A percentile compares a stretch with the other conserved stretches of the same genome.
Conservation (phyloP, 495 filamentous ascomycete species). For the Podospora australis region DNA sequence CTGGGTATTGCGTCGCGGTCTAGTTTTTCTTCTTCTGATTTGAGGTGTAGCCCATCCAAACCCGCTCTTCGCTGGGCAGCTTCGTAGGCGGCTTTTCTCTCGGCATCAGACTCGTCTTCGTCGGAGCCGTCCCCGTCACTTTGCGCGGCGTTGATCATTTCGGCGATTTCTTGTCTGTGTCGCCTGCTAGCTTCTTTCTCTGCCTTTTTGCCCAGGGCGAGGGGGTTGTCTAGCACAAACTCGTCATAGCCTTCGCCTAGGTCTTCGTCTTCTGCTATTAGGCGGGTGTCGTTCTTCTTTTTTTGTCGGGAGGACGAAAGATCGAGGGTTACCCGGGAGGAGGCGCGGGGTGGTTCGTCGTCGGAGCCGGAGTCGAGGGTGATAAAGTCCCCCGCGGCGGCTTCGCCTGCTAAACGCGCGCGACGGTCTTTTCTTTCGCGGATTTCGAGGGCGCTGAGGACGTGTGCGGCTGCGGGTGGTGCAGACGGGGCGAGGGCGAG, state of each 20-base stretch:
- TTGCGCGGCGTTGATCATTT: constrained; percentile 79
- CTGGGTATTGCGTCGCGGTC: constrained; percentile 37
- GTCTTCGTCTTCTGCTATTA: constrained; percentile 83
- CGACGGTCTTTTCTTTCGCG: constrained; percentile 86
- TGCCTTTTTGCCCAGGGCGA: constrained; percentile 72
- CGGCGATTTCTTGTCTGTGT: constrained; percentile 70
- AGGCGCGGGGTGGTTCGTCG: constrained; percentile 13
- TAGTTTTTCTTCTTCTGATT: constrained; percentile 23
- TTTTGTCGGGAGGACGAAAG: constrained; percentile 37
- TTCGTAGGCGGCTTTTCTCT: constrained; percentile 80
- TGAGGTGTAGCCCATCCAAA: constrained; percentile 60
- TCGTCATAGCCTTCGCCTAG: constrained; percentile 94
- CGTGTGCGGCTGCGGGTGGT: constrained; percentile 10
- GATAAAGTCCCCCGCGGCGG: constrained; percentile 56
- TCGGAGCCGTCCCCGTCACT: constrained; percentile 49
- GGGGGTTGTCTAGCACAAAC: constrained; percentile 75
- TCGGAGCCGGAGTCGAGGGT: constrained; percentile 57
- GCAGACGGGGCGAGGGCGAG: constrained; percentile 3
- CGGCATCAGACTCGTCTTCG: constrained; percentile 70
- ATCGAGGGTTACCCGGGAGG: constrained; percentile 28
- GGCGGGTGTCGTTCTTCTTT: constrained; percentile 60
- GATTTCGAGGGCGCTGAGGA: constrained; percentile 85
- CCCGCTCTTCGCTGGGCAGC: constrained; percentile 77
- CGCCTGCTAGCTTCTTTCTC: constrained; percentile 65
- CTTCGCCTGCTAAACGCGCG: constrained; percentile 66